Percentiles rank a stretch among this genome's conserved stretches.
Conservation (phyloP, 2,329 filamentous ascomycete species). For the Exophiala phaeomuriformis region DNA sequence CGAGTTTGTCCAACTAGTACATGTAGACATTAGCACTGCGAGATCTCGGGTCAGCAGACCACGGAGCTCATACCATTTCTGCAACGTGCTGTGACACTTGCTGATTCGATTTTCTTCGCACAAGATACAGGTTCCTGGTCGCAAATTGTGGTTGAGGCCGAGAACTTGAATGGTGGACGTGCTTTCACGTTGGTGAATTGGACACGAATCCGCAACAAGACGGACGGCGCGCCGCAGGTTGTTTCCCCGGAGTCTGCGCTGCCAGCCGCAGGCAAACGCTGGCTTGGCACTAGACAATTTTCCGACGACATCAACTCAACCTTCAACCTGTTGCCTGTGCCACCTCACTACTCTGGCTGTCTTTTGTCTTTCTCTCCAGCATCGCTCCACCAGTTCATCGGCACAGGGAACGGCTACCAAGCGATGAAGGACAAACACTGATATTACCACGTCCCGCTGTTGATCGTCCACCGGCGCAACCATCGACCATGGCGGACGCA, state of each 20-base stretch:
- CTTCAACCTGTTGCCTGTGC: too few relatives aligned
- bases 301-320: not conserved
- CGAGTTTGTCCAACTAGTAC: conserved; percentile 86
- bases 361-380: too few relatives aligned
- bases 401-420: not conserved
- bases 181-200: conserved; percentile 7
- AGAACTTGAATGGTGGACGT: not conserved
- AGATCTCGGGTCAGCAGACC: not conserved
- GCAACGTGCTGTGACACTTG: not conserved
- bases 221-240: conserved; percentile 9
- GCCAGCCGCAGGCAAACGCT: too few relatives aligned
- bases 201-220: conserved; percentile 14
- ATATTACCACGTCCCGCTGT: not conserved
- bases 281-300: conserved; percentile 1
- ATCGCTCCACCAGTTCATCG: too few relatives aligned
- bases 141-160: not conserved
- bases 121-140: not conserved
- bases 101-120: not conserved
- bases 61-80: conserved; percentile 10
- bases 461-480: not conserved
- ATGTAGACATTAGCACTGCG: conserved; percentile 4
- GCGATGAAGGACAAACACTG: not conserved
- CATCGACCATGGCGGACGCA: conserved; percentile 37
- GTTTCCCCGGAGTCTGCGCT: not conserved
- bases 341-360: too few relatives aligned